These are phyloP conservation scores for Mycena citricolor DNA, from an alignment of 1,284 basidiomycete species.

Conservation along the genomic window DNA sequence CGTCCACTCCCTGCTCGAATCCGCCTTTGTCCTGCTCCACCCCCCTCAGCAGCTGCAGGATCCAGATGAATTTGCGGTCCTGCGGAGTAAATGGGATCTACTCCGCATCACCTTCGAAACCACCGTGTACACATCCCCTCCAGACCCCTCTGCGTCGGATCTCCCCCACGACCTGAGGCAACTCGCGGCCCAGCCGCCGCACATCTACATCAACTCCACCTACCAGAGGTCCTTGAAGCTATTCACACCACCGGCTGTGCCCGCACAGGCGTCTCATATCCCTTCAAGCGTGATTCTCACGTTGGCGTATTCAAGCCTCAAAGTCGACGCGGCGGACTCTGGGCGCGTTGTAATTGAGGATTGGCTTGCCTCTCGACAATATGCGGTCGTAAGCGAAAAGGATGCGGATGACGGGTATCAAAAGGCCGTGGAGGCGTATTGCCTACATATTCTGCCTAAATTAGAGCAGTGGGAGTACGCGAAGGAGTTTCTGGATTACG, in stretches of 20 bases:
- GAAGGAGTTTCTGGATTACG: constrained; percentile 68
- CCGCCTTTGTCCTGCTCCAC: constrained; percentile 63
- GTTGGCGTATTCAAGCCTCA: constrained; percentile 66
- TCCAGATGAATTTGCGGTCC: constrained; percentile 7
- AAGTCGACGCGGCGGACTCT: constrained; percentile 57
- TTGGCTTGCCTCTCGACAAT: constrained; percentile 61
- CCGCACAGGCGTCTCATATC: constrained; percentile 53
- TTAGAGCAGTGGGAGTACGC: constrained; percentile 78
- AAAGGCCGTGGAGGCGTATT: constrained; percentile 73
- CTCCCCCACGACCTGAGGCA: constrained; percentile 52
- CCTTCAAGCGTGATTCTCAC: constrained; percentile 69
- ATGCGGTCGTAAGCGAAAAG: constrained; percentile 27
- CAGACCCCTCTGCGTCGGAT: constrained; percentile 38
- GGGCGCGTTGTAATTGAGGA: constrained; percentile 70
- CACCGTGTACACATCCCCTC: constrained; percentile 61
- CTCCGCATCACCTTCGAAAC: constrained; percentile 78
- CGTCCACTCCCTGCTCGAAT: constrained; percentile 60
- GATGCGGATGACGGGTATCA: constrained; percentile 57
- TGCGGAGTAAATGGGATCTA: constrained; percentile 73
- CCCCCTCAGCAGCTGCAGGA: constrained; percentile 54
- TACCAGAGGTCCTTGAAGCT: constrained; percentile 64
- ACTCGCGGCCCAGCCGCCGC: constrained; percentile 55
- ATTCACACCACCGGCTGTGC: constrained; percentile 50
- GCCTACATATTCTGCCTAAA: constrained; percentile 66
- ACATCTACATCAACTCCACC: constrained; percentile 53